Evolutionary conservation across 2,329 filamentous ascomycete species (phyloP), one percentile per base, ranked within the genome.

Genomic region (Claviceps paspali): DNA sequence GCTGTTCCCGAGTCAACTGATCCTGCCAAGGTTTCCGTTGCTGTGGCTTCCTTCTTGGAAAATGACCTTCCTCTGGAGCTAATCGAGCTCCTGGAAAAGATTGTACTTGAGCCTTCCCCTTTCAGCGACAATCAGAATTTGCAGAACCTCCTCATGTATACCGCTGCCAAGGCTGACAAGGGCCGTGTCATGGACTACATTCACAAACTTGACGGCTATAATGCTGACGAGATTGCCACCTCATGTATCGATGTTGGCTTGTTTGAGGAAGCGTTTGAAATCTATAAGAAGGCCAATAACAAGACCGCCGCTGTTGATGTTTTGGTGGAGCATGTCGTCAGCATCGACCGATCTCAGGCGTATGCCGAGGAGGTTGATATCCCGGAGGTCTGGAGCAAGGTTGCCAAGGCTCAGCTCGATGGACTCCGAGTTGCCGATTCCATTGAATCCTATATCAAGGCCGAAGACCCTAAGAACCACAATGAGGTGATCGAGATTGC

Each of bases 1-100:
- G 91, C 92, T 21, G 88, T 98, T 30, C 86, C 86, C 2, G 85
- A 94, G 61, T 88, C 82, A 9, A 86, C 73, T 5, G 88, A 98
- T 48, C 91, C 92, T 2, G 79, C 91, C 53, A 92, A 93, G 66
- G 91, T 98, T 24, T 93, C 85, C 0, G 73, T 95, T 46, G 91
- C 91, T 33, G 91, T 98, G 40, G 82, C 92, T 51, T 80, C 87
- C 29, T 93, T 98, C 68, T 76, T 98, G 37, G 78, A 81, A 47
- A 83, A 82, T 39, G 91, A 98, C 53, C 70, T 98, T 47, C 91
- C 91, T 7, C 78, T 79, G 4, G 91, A 98, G 65, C 73, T 98
- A 36, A 96, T 98, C 51, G 92, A 98, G 60, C 75, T 98, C 27
- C 73, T 98, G 14, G 92, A 98, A 69, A 98, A 96, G 76, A 98